phyloP scores from a whole-genome alignment of 2,329 filamentous ascomycete species.

The Verticillium nubilum region DNA sequence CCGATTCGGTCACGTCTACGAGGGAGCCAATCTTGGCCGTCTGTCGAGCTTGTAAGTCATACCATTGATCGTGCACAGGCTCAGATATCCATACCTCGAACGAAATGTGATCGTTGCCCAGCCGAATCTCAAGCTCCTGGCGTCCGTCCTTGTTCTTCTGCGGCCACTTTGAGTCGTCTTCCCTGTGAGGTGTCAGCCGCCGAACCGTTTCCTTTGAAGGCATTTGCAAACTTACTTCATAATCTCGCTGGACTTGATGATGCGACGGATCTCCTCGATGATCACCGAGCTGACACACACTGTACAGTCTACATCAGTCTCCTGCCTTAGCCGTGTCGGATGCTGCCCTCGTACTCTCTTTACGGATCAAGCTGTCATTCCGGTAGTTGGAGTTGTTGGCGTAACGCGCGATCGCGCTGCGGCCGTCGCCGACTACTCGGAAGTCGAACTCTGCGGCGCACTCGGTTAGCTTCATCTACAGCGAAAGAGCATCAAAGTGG shows the following conservation, averaged over 20 bases:
- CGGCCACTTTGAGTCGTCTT: slow-evolving; percentile 98
- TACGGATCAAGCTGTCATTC: slow-evolving; percentile 96
- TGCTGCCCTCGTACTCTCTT: slow-evolving; percentile 76
- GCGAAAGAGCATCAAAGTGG: not conserved
- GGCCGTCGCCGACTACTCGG: slow-evolving; percentile 83
- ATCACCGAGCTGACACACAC: slow-evolving; percentile 94
- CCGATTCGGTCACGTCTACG: slow-evolving; percentile 92
- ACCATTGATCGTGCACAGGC: not conserved
- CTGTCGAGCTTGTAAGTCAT: slow-evolving; percentile 37
- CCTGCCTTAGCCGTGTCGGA: not conserved
- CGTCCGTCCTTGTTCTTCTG: slow-evolving; percentile 99
- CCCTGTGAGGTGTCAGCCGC: slow-evolving; percentile 49
- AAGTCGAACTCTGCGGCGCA: slow-evolving; percentile 84
- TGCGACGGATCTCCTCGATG: slow-evolving; percentile 91
- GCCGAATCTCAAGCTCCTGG: slow-evolving; percentile 89
- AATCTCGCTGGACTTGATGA: slow-evolving; percentile 96
- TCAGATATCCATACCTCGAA: slow-evolving; percentile 68
- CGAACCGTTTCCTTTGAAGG: slow-evolving; percentile 17
- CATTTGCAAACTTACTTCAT: slow-evolving; percentile 64
- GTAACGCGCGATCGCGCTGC: slow-evolving; percentile 90
- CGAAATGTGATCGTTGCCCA: slow-evolving; percentile 94
- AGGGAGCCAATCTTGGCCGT: slow-evolving; percentile 97
- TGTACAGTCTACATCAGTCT: slow-evolving; percentile 28
- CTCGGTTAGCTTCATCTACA: not conserved
- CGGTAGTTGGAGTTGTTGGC: slow-evolving; percentile 99